Evolutionary conservation across 148 eudicot genomes (phyloP).

Genomic region (Arbutus unedo): DNA sequence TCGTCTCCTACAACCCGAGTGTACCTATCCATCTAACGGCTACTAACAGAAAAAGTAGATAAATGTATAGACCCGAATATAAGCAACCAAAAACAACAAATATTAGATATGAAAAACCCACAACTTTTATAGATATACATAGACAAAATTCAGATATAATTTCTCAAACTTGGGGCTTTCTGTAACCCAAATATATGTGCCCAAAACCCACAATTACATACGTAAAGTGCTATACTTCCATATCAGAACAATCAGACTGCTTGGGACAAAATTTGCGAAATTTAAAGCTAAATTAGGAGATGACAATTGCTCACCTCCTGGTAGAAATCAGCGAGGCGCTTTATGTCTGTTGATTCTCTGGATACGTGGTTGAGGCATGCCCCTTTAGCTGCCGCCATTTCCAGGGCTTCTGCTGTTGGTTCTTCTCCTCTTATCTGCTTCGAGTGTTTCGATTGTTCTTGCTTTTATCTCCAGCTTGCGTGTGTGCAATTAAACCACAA

Average conservation of each 20-base stretch:
- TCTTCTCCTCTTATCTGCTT: not conserved
- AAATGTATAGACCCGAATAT: conserved; percentile 30
- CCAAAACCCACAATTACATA: not conserved
- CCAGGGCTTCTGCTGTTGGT: not conserved
- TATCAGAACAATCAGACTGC: not conserved
- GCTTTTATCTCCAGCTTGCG: not conserved
- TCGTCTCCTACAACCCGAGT: too few species aligned
- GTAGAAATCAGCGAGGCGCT: conserved; percentile 75
- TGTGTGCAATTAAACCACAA: too few species aligned
- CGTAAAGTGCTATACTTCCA: too few species aligned
- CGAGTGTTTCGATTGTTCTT: not conserved
- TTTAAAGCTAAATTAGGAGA: not conserved
- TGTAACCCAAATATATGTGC: not conserved
- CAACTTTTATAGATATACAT: not conserved
- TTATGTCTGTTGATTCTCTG: conserved; percentile 69
- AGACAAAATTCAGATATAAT: not conserved
- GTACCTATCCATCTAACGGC: too few species aligned
- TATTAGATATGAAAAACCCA: not conserved
- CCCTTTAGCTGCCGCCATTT: conserved; percentile 51
- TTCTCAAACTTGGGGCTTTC: not conserved
- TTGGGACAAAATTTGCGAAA: not conserved
- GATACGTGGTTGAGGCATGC: conserved; percentile 70
- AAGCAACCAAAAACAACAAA: conserved; percentile 24
- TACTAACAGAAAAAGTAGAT: too few species aligned
- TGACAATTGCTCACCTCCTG: conserved; percentile 43